Conservation (phyloP, 495 filamentous ascomycete species). For the Sordaria brevicollis region DNA sequence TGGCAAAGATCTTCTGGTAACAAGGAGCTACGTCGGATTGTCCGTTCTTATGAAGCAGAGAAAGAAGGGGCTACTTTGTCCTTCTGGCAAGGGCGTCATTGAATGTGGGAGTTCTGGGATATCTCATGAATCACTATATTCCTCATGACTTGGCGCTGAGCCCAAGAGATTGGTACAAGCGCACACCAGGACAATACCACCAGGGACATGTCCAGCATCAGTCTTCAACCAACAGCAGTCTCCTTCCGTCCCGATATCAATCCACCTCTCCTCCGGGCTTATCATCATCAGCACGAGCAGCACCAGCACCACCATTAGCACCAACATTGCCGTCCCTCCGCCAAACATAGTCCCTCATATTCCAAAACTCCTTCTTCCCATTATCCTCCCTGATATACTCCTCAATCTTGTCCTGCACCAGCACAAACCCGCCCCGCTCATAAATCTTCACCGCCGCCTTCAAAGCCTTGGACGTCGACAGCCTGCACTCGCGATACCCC, state of each 20-base stretch:
- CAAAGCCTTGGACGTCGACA: slow-evolving; percentile 14
- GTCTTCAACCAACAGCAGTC: background rate
- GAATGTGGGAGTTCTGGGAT: background rate
- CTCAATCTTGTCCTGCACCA: slow-evolving; percentile 3
- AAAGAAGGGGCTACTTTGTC: background rate
- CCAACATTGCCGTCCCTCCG: background rate
- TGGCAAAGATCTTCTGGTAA: background rate
- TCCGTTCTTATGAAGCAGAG: background rate
- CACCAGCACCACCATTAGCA: background rate
- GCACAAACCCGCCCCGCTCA: slow-evolving; percentile 15
- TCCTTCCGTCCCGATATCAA: background rate
- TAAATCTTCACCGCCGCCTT: slow-evolving; percentile 15
- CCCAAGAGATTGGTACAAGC: background rate
- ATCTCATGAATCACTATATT: background rate
- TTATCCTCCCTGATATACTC: slow-evolving; percentile 2
- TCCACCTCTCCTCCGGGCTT: background rate
- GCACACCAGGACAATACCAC: background rate
- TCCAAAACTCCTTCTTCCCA: background rate
- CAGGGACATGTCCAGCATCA: background rate
- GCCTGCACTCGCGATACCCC: slow-evolving; percentile 14
- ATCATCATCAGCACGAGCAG: too few species aligned
- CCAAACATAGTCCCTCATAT: slow-evolving; percentile 12
- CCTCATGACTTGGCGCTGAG: too few species aligned
- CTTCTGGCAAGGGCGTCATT: background rate
- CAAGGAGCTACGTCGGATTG: background rate